Percentiles rank a stretch among this genome's conserved stretches.
phyloP scores from a whole-genome alignment of 306 rosid genomes.

The Castanospermum australe region DNA sequence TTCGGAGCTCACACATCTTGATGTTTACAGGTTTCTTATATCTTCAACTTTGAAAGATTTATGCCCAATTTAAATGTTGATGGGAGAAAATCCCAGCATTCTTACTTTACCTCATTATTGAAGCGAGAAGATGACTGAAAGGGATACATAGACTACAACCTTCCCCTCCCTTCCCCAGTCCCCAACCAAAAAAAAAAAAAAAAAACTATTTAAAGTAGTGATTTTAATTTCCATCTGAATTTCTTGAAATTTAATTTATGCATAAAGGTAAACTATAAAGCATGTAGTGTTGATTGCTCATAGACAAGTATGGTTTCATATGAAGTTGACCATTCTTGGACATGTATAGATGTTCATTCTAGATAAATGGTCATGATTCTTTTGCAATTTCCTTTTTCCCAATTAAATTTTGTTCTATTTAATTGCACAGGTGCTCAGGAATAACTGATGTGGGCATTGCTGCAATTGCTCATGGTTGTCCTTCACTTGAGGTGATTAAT shows the following conservation, averaged over 20 bases:
- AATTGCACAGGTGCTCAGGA: constrained; percentile 46
- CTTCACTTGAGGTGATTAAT: constrained; percentile 59
- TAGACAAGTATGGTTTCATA: neutral
- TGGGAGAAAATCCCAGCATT: neutral
- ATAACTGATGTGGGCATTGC: constrained; percentile 58
- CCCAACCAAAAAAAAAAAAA: neutral
- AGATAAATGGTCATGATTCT: neutral
- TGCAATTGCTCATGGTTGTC: constrained; percentile 58
- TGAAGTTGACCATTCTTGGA: neutral
- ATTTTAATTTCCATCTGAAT: neutral
- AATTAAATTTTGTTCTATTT: neutral
- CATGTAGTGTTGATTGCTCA: neutral
- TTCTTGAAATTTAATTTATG: neutral
- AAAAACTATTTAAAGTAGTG: neutral
- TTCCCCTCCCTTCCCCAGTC: neutral
- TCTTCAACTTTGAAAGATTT: constrained; percentile 24
- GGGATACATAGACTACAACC: neutral
- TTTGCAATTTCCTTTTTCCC: neutral
- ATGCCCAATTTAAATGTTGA: neutral
- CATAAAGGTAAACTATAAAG: neutral
- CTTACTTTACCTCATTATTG: neutral
- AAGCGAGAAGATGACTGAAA: neutral
- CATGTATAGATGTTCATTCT: neutral
- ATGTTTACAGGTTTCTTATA: constrained; percentile 56
- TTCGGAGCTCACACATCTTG: constrained; percentile 50